Evolutionary conservation across 805 yeast genomes (phyloP).

Genomic region (Candida schatavii): DNA sequence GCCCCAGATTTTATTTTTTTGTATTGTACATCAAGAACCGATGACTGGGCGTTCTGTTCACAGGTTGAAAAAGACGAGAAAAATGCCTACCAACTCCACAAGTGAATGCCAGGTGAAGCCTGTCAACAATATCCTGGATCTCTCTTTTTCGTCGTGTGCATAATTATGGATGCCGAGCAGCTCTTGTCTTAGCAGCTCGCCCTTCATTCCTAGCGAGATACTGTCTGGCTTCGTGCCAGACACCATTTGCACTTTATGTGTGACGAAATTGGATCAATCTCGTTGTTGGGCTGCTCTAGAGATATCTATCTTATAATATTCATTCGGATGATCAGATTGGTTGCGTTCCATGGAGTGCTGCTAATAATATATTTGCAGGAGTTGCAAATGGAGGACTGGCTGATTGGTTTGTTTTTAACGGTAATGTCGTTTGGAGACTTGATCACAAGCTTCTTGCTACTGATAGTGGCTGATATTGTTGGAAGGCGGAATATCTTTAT

Average conservation of each 20-base stretch:
- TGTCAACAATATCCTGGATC: no score
- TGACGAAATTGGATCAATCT: constrained; percentile 35
- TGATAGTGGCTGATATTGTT: constrained; percentile 44
- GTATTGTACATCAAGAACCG: no score
- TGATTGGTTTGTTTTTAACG: constrained; percentile 50
- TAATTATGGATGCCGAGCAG: constrained; percentile 3
- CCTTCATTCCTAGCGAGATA: not conserved
- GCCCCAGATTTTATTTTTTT: no score
- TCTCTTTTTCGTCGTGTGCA: no score
- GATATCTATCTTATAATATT: constrained; percentile 33
- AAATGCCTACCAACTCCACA: no score
- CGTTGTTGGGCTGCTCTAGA: constrained; percentile 23
- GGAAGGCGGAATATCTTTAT: constrained; percentile 45
- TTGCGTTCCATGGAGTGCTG: constrained; percentile 37
- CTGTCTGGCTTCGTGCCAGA: constrained; percentile 10
- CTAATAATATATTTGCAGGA: constrained; percentile 45
- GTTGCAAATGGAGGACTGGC: constrained; percentile 38
- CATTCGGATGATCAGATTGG: constrained; percentile 32
- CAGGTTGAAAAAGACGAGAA: no score
- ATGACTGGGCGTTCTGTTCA: no score
- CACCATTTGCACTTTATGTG: constrained; percentile 9
- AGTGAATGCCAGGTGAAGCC: no score
- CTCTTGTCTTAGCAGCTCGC: not conserved
- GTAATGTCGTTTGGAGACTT: constrained; percentile 51
- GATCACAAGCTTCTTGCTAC: constrained; percentile 43